Conservation (phyloP, 108 stramenopile species). For the Skeletonema costatum region DNA sequence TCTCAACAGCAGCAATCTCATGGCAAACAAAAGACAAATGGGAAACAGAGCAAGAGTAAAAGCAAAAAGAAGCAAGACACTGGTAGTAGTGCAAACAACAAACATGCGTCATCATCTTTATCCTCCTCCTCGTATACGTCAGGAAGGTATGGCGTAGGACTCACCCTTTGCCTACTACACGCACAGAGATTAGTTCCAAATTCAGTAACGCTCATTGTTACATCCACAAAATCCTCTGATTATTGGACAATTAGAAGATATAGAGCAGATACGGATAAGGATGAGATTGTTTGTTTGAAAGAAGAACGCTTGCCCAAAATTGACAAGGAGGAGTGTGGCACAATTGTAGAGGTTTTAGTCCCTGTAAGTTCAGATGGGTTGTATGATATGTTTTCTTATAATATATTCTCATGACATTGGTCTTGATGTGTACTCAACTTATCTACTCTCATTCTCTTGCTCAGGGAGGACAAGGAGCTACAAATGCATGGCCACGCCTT, state of each 20-base stretch:
- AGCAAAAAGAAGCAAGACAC: not conserved
- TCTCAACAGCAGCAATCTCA: not conserved
- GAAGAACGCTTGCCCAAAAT: constrained; percentile 47
- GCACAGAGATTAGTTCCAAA: constrained; percentile 81
- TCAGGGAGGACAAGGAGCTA: constrained; percentile 69
- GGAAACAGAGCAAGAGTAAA: constrained; percentile 1
- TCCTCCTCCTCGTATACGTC: constrained; percentile 16
- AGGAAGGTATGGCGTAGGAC: constrained; percentile 41
- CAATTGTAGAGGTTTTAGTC: constrained; percentile 73
- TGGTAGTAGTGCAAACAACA: not conserved
- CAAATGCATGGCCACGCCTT: constrained; percentile 74
- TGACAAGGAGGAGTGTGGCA: constrained; percentile 58
- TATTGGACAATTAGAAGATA: constrained; percentile 55
- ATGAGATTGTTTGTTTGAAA: constrained; percentile 52
- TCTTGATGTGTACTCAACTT: not conserved
- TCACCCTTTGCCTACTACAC: constrained; percentile 78
- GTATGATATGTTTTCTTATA: constrained; percentile 5
- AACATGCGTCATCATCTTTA: not conserved
- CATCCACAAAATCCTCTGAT: constrained; percentile 46
- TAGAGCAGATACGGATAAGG: constrained; percentile 68
- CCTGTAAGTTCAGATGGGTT: constrained; percentile 59
- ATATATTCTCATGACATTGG: not conserved
- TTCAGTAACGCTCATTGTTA: constrained; percentile 67
- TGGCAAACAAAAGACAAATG: not conserved
- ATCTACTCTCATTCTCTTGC: not conserved